Percentiles rank a stretch among this genome's conserved stretches.
Conservation (phyloP, 2,329 filamentous ascomycete species). For the Pleoardoris graminearum region DNA sequence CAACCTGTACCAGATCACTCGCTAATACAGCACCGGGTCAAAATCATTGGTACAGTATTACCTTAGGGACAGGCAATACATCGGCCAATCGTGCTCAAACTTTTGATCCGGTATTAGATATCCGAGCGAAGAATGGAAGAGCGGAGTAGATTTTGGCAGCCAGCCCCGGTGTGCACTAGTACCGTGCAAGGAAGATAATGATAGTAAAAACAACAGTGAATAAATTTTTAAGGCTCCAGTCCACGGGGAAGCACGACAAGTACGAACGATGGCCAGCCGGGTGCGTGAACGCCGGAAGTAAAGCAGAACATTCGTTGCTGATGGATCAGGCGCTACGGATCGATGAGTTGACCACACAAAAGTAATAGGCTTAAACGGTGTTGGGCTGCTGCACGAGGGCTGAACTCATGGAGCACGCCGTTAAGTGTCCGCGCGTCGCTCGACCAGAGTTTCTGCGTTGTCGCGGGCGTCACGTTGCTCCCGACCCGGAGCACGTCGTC, state of each 20-base stretch:
- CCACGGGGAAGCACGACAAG: neutral
- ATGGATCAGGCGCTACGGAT: too few species aligned
- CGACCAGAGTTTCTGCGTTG: constrained; percentile 19
- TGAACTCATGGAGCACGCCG: neutral
- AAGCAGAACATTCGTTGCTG: too few species aligned
- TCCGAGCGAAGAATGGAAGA: too few species aligned
- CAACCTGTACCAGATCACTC: neutral
- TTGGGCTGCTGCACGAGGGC: neutral
- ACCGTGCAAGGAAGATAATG: neutral
- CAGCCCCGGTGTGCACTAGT: neutral
- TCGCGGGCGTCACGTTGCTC: constrained; percentile 34
- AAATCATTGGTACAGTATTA: too few species aligned
- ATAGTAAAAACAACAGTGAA: constrained; percentile 3
- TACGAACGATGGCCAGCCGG: too few species aligned
- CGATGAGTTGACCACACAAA: neutral
- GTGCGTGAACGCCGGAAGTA: too few species aligned
- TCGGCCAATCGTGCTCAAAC: too few species aligned
- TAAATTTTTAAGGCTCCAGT: neutral
- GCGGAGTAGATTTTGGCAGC: neutral
- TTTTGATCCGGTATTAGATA: too few species aligned
- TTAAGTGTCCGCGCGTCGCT: neutral
- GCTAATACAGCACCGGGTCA: too few species aligned
- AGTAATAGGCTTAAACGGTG: neutral
- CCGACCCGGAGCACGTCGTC: constrained; percentile 56
- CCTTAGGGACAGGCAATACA: too few species aligned